These are phyloP conservation scores for Rhodofomes roseus DNA, from an alignment of 1,284 basidiomycete species.

Conservation along the genomic window DNA sequence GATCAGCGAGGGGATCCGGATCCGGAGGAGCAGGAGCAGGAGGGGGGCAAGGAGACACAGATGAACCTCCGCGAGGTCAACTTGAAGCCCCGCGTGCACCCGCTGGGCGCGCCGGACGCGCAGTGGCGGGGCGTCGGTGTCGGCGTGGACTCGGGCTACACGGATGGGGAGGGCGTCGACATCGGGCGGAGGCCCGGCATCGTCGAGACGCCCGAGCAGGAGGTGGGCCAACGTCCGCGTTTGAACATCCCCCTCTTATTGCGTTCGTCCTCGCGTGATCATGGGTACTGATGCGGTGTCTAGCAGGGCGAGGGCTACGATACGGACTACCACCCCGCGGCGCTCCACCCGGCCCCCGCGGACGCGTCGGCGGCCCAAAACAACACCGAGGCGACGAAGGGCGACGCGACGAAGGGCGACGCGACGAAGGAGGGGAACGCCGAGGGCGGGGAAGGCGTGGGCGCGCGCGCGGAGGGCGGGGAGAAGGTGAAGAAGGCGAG, in stretches of 20 bases:
- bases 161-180: slow-evolving; percentile 15
- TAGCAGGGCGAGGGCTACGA: slow-evolving; percentile 23
- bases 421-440: slow-evolving; percentile 3
- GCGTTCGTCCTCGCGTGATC: neutral
- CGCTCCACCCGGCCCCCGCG: slow-evolving; percentile 19
- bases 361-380: slow-evolving; percentile 2
- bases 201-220: neutral
- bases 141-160: slow-evolving; percentile 12
- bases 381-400: slow-evolving; percentile 8
- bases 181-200: slow-evolving; percentile 1
- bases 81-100: slow-evolving; percentile 20
- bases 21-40: neutral
- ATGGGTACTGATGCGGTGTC: slow-evolving; percentile 4
- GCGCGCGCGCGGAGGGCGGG: neutral
- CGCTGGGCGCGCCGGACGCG: slow-evolving; percentile 20
- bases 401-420: slow-evolving; percentile 9
- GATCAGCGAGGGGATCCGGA: no score
- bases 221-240: slow-evolving; percentile 1
- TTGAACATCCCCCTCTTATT: neutral
- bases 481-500: slow-evolving; percentile 29
- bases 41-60: slow-evolving; percentile 13
- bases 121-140: slow-evolving; percentile 18
- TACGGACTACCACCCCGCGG: slow-evolving; percentile 28
- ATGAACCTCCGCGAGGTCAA: slow-evolving; percentile 18
- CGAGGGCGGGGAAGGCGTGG: neutral